Conservation (phyloP, 2,329 filamentous ascomycete genomes). For the Escovopsis weberi region DNA sequence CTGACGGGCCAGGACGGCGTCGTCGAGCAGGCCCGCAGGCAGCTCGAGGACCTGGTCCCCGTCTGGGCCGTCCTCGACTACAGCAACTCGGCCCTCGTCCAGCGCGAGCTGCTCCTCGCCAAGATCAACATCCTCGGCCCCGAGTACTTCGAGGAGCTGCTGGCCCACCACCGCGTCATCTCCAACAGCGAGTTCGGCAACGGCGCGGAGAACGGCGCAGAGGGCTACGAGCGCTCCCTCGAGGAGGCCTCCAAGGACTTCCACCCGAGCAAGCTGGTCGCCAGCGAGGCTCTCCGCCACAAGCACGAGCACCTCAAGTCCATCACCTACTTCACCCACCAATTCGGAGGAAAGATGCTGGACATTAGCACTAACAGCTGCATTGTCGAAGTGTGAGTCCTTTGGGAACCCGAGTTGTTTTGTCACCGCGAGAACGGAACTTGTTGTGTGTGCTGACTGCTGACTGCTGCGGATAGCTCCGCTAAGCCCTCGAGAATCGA, state of each 20-base stretch:
- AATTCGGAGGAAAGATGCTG: constrained; percentile 93
- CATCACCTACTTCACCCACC: constrained; percentile 92
- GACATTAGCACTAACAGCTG: constrained; percentile 98
- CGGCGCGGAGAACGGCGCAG: constrained; percentile 36
- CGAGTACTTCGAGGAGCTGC: constrained; percentile 95
- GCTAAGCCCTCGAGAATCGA: constrained; percentile 91
- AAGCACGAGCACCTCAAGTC: constrained; percentile 96
- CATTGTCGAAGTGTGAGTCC: constrained; percentile 84
- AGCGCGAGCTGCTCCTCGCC: constrained; percentile 86
- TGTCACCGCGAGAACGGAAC: too few relatives aligned
- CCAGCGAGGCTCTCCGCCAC: constrained; percentile 79
- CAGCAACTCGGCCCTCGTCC: constrained; percentile 79
- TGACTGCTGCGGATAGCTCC: constrained; percentile 39
- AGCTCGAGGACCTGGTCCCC: constrained; percentile 91
- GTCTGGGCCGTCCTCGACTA: constrained; percentile 99
- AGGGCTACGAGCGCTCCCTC: constrained; percentile 24
- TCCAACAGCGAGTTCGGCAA: constrained; percentile 29
- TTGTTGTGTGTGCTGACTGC: neutral
- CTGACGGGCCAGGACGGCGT: constrained; percentile 92
- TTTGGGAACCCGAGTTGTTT: too few relatives aligned
- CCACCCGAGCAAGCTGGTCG: constrained; percentile 75
- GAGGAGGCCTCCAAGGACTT: constrained; percentile 50
- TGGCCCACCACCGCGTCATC: constrained; percentile 91
- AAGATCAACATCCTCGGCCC: constrained; percentile 95
- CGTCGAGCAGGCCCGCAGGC: constrained; percentile 88